Evolutionary conservation across 179 eudicot species (phyloP).

Genomic region (Patellifolia procumbens): DNA sequence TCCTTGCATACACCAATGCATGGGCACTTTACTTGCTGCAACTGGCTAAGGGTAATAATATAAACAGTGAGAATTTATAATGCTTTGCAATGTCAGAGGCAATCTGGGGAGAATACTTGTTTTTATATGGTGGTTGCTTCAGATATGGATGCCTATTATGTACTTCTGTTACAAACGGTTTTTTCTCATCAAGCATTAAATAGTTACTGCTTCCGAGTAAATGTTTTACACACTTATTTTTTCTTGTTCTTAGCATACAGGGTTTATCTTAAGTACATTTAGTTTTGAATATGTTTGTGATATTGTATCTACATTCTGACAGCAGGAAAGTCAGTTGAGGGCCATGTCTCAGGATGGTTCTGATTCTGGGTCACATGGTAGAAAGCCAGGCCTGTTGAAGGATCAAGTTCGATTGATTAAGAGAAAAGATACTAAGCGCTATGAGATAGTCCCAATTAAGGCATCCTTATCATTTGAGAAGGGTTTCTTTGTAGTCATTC

Average conservation of each 20-base stretch:
- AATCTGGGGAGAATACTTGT: not conserved
- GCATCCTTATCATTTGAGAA: constrained; percentile 87
- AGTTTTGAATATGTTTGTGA: not conserved
- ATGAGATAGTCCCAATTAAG: constrained; percentile 69
- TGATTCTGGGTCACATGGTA: constrained; percentile 40
- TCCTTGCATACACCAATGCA: not conserved
- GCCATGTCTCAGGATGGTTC: constrained; percentile 56
- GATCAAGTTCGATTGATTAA: constrained; percentile 84
- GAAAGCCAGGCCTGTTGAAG: constrained; percentile 65
- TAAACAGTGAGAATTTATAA: not conserved
- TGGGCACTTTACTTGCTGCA: not conserved
- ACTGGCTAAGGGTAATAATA: not conserved
- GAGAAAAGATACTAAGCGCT: constrained; percentile 70
- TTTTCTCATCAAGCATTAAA: not conserved
- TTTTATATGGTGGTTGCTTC: not conserved
- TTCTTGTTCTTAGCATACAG: not conserved
- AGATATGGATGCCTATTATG: not conserved
- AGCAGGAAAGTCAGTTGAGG: constrained; percentile 16
- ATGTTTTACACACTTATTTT: not conserved
- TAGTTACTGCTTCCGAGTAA: not conserved
- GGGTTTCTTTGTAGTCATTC: constrained; percentile 83
- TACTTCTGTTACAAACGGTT: not conserved
- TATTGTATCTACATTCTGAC: not conserved
- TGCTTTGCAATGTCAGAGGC: not conserved
- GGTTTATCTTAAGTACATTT: constrained; percentile 9